These are phyloP conservation scores for Sporothrix euskadiensis DNA, from an alignment of 2,329 filamentous ascomycete genomes.

Conservation along the genomic window DNA sequence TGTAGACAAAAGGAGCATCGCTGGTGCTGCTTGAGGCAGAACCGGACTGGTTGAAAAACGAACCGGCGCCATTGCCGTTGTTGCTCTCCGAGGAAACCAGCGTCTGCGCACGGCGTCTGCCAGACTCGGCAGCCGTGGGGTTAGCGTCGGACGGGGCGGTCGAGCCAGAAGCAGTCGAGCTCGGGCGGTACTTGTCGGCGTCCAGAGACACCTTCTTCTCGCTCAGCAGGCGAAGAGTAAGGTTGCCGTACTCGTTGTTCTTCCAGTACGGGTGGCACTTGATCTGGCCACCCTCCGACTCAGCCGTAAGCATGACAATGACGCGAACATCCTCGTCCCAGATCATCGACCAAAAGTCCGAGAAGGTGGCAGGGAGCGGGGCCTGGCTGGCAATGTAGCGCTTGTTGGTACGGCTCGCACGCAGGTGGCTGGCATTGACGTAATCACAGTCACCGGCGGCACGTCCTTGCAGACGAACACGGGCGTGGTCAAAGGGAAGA, in stretches of 20 bases:
- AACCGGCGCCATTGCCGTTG: neutral
- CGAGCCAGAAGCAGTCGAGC: constrained; percentile 38
- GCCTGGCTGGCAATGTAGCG: constrained; percentile 95
- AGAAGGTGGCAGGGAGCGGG: constrained; percentile 80
- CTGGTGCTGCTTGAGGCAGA: constrained; percentile 37
- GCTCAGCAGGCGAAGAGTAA: constrained; percentile 74
- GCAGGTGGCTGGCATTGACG: constrained; percentile 88
- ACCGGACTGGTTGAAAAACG: neutral
- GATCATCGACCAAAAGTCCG: constrained; percentile 92
- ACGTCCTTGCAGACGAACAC: constrained; percentile 75
- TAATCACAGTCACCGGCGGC: constrained; percentile 78
- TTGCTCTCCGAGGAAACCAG: constrained; percentile 48
- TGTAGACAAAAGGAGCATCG: constrained; percentile 73
- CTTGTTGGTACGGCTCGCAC: constrained; percentile 79
- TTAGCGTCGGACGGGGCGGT: neutral
- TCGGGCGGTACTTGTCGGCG: constrained; percentile 55
- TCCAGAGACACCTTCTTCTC: constrained; percentile 82
- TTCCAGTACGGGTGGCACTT: constrained; percentile 97
- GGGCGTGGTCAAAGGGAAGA: constrained; percentile 89
- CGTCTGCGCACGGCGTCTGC: constrained; percentile 24
- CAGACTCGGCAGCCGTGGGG: neutral
- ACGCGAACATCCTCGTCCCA: constrained; percentile 97
- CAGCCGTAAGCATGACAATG: constrained; percentile 94
- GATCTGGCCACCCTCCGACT: constrained; percentile 86
- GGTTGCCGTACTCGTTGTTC: constrained; percentile 71